Percentiles rank a stretch among this genome's conserved stretches.
Conservation (phyloP, 768 basidiomycete species). For the Tremella mesenterica region DNA sequence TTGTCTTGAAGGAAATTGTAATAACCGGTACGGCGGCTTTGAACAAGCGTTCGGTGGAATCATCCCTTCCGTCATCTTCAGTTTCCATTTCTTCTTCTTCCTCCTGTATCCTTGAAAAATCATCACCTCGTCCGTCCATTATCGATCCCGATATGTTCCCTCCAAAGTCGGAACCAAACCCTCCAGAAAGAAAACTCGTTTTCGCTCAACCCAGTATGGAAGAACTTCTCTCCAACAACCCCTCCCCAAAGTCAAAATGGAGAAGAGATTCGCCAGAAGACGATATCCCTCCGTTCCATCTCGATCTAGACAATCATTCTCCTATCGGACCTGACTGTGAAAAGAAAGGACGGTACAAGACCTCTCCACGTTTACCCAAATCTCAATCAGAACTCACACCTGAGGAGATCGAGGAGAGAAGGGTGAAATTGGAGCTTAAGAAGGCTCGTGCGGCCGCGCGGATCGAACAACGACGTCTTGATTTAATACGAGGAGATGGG, state of each 20-base stretch:
- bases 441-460: constrained; percentile 11
- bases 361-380: not conserved
- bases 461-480: constrained; percentile 31
- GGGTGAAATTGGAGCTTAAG: constrained; percentile 17
- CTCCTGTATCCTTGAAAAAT: constrained; percentile 1
- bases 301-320: constrained; percentile 12
- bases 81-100: constrained; percentile 1
- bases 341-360: not conserved
- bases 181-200: not conserved
- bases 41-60: not conserved
- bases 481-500: constrained; percentile 38
- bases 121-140: not conserved
- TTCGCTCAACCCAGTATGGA: not conserved
- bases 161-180: no score
- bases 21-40: constrained; percentile 5
- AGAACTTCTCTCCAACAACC: not conserved
- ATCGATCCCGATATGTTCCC: no score
- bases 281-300: constrained; percentile 15
- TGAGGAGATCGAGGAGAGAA: not conserved
- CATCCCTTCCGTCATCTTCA: constrained; percentile 3
- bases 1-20: constrained; percentile 73
- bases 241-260: not conserved
- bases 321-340: not conserved
- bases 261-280: not conserved
- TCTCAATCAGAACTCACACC: not conserved